Base-by-base conservation (phyloP, 2,329 filamentous ascomycete genomes). In the Colletotrichum brevisporum region DNA sequence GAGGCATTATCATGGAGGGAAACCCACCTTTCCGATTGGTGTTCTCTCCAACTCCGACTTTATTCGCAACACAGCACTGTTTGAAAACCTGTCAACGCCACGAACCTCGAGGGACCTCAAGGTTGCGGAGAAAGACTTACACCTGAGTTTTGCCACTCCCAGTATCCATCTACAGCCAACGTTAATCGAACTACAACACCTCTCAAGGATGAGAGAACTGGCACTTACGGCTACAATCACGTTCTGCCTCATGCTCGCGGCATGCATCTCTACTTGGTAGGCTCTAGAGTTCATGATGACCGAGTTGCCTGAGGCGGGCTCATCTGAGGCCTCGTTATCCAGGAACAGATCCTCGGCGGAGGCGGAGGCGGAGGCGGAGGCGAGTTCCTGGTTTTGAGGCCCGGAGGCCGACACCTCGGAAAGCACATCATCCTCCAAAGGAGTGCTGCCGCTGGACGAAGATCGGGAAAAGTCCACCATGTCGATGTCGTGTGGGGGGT, bases 131-230 rank as follows among this genome's bases (percentile, higher is more conserved):
- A 54, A 50, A 12, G 16, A 79, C 86, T 80, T 85, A 93, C 91
- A 94, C 88, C 72, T 92, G 90, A 3, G 92, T 94, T 77, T 95
- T 95, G 2, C 92, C 92, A 71, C 88, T 93, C 1, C 92, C 92
- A 0, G 92, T 95, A 71, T 93, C 92, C 92, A 94, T 94, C 91
- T 92, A 70, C 21, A 21, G 70, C 18, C 26, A 67, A 36, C 47
- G 53, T 50, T 57, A 62, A 24, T 63, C 27, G 57, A 63, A 48
- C 36, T n/a, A 50, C 13, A 18, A 9, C 21, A 21, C 12, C 16
- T 6, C 21, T 52, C 9, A 6, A 31, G 12, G 5, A 16, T 31
- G 21, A 5, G 41, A 16, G n/a, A 10, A 31, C 31, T 9, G 21
- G 36, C 12, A 79, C 84, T 70, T 81, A 93, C 91, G 27, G 89